Percentiles rank a stretch among this genome's conserved stretches.
Evolutionary conservation across 768 basidiomycete genomes (phyloP).

Genomic region (Suillus fuscotomentosus): DNA sequence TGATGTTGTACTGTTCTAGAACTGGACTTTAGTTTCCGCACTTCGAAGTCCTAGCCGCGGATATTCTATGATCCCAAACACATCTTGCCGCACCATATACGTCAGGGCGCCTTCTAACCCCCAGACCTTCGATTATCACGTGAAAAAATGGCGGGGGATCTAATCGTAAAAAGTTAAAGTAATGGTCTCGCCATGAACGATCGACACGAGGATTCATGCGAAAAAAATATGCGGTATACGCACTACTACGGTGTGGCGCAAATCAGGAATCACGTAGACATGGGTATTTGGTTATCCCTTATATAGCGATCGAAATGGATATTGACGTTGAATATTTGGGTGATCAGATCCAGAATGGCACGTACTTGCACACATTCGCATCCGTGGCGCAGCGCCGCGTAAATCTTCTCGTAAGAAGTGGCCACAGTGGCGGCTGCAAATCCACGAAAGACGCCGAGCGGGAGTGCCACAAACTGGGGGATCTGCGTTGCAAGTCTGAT

Average conservation of each 20-base stretch:
- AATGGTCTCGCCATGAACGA: background rate
- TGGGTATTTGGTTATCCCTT: background rate
- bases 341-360: background rate
- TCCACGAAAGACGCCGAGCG: background rate
- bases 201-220: background rate
- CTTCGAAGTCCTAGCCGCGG: background rate
- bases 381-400: background rate
- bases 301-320: background rate
- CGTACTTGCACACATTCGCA: background rate
- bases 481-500: background rate
- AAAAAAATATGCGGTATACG: background rate
- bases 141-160: background rate
- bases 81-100: background rate
- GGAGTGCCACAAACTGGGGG: background rate
- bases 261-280: background rate
- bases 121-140: background rate
- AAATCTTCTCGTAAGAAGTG: background rate
- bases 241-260: background rate
- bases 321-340: background rate
- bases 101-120: background rate
- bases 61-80: background rate
- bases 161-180: background rate
- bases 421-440: background rate
- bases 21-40: background rate
- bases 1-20: background rate